Conservation (phyloP, 2,329 filamentous ascomycete genomes). For the Lecanoromycetidae sp. region DNA sequence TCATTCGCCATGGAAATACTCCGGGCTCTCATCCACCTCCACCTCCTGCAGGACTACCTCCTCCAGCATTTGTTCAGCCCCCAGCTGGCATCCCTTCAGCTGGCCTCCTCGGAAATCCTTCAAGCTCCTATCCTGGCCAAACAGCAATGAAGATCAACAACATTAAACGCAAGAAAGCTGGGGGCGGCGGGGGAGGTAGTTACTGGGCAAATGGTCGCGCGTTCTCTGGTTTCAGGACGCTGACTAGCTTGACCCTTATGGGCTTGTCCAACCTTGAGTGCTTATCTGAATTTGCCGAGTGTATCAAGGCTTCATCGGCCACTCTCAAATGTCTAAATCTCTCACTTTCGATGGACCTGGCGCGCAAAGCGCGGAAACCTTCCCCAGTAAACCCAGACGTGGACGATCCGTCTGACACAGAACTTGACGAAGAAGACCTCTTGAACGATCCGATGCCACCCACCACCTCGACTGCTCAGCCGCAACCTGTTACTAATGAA, state of each 20-base stretch:
- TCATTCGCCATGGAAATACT: background rate
- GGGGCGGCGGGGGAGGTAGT: background rate
- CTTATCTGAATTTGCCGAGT: conserved; percentile 15
- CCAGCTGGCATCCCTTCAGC: background rate
- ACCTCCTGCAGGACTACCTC: too few species aligned
- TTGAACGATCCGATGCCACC: conserved; percentile 9
- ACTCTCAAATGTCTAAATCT: conserved; percentile 15
- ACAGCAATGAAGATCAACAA: conserved; percentile 1
- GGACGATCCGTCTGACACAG: conserved; percentile 17
- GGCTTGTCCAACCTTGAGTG: conserved; percentile 16
- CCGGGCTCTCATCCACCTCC: conserved; percentile 3
- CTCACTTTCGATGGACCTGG: conserved; percentile 13
- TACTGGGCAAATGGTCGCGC: conserved; percentile 14
- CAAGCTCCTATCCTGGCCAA: conserved; percentile 3
- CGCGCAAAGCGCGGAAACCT: conserved; percentile 13
- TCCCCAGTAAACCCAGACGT: conserved; percentile 7
- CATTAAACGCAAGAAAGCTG: conserved; percentile 14
- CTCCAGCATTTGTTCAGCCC: too few species aligned
- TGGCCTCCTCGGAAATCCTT: background rate
- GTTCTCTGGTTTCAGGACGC: conserved; percentile 16
- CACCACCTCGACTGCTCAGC: conserved; percentile 1
- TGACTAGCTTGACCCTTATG: conserved; percentile 15
- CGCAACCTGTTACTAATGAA: conserved; percentile 13
- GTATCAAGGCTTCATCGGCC: conserved; percentile 16
- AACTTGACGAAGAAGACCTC: conserved; percentile 16